Evolutionary conservation across 2,329 filamentous ascomycete species (phyloP), one percentile per base, ranked within the genome.

Genomic region (Aspergillus sp.): DNA sequence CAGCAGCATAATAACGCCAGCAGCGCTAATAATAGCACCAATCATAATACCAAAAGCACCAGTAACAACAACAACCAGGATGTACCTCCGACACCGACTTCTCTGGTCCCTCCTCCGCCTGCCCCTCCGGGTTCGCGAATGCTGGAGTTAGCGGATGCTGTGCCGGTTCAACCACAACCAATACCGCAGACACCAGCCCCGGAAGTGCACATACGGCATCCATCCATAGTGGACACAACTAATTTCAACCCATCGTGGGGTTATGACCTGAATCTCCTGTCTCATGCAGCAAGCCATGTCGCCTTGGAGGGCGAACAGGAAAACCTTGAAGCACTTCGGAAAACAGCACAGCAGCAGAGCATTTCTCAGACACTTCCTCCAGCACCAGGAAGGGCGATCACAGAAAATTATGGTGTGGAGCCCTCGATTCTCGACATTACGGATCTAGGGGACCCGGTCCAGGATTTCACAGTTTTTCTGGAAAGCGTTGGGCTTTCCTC

Each of bases 221-320:
- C 64, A 9, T 59, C 67, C 7, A 65, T 71, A 43, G 60, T 72
- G 46, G 70, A 70, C 42, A 65, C 69, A 43, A 59, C 68, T n/a
- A 67, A 71, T 39, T 72, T 73, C 52, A 73, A 74, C 57, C 71
- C 71, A 4, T 73, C 70, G 4, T 74, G 71, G 71, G 71, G 71
- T n/a, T 74, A 74, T 52, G 71, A 74, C 47, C 54, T 74, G 47
- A 74, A 74, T 48, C 60, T 74, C 10, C 58, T 74, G 30, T 74
- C 71, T 7, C 71, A 74, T 58, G 71, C 71, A 28, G 71, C 71
- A 7, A 73, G 71, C 47, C 71, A 74, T 64, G 71, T 74, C 35
- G 71, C 71, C 26, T 64, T 72, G 29, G 71, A 72, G 51, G 67
- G 68, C 10, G 70, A 73, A 50, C 67, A 70, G 51, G 67, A 70